phyloP scores from a whole-genome alignment of 768 basidiomycete species.

The Fomitopsis pulvina region DNA sequence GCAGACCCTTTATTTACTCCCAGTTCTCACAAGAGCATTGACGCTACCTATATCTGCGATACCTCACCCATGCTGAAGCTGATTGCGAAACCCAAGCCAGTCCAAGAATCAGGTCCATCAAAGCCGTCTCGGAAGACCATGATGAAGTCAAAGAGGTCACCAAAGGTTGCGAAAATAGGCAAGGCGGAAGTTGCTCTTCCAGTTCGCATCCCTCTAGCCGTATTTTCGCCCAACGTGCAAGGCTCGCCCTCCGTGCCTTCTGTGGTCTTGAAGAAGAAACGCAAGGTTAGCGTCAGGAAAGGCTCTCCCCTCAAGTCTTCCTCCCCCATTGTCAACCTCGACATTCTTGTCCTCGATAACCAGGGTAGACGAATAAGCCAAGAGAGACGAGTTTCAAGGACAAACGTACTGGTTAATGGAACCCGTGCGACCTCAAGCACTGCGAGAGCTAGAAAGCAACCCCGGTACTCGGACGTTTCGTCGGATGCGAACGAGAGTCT shows the following conservation, averaged over 20 bases:
- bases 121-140: neutral
- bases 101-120: neutral
- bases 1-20: too few relatives aligned
- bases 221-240: constrained; percentile 30
- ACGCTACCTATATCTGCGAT: neutral
- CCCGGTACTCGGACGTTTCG: neutral
- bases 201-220: constrained; percentile 35
- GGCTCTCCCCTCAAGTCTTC: constrained; percentile 26
- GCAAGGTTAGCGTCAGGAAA: constrained; percentile 12
- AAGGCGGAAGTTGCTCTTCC: constrained; percentile 8
- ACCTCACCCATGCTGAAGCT: neutral
- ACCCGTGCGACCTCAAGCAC: constrained; percentile 9
- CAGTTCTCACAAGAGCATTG: neutral
- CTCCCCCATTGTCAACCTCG: constrained; percentile 50
- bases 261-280: constrained; percentile 20
- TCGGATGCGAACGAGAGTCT: neutral
- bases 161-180: constrained; percentile 11
- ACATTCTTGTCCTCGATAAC: constrained; percentile 63
- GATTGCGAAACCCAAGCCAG: neutral
- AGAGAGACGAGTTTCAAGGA: constrained; percentile 53
- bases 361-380: constrained; percentile 49
- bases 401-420: constrained; percentile 36
- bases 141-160: constrained; percentile 9
- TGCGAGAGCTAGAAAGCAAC: neutral
- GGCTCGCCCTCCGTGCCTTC: constrained; percentile 30